Conservation (phyloP, 1,139 yeast species). For the Pichia sp. region DNA sequence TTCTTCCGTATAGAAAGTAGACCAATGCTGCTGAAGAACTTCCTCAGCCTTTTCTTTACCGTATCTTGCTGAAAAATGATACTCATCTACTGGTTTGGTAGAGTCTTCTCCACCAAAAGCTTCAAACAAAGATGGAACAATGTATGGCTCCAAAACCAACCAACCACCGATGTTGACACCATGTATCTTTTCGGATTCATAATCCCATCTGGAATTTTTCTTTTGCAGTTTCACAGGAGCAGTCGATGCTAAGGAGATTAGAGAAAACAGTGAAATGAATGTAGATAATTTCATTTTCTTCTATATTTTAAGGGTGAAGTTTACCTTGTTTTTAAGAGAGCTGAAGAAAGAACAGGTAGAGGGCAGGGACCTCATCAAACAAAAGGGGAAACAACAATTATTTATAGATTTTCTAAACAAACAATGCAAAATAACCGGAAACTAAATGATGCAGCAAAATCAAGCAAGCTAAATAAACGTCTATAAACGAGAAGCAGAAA, state of each 20-base stretch:
- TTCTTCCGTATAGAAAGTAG: slow-evolving; percentile 42
- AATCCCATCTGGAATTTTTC: slow-evolving; percentile 25
- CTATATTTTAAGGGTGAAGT: not conserved
- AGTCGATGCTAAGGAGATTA: slow-evolving; percentile 11
- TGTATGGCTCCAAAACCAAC: slow-evolving; percentile 58
- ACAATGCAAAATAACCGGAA: too few species aligned
- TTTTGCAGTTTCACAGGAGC: slow-evolving; percentile 19
- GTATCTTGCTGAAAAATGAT: slow-evolving; percentile 38
- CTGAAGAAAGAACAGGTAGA: too few species aligned
- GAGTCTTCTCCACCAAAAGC: slow-evolving; percentile 27
- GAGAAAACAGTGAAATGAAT: not conserved
- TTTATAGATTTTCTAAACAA: too few species aligned
- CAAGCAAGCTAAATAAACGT: too few species aligned
- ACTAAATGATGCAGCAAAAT: too few species aligned
- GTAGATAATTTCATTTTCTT: slow-evolving; percentile 4
- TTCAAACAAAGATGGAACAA: slow-evolving; percentile 52
- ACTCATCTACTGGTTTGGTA: slow-evolving; percentile 49
- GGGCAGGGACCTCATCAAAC: too few species aligned
- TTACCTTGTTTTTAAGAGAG: too few species aligned
- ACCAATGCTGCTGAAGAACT: slow-evolving; percentile 45
- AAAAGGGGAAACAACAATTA: too few species aligned
- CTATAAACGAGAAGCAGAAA: too few species aligned
- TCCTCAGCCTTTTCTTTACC: slow-evolving; percentile 37
- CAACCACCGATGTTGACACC: slow-evolving; percentile 63
- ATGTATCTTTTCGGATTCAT: slow-evolving; percentile 19